Evolutionary conservation across 371 early-diverging fungal species (phyloP).

Genomic region (Mucor ambiguus): DNA sequence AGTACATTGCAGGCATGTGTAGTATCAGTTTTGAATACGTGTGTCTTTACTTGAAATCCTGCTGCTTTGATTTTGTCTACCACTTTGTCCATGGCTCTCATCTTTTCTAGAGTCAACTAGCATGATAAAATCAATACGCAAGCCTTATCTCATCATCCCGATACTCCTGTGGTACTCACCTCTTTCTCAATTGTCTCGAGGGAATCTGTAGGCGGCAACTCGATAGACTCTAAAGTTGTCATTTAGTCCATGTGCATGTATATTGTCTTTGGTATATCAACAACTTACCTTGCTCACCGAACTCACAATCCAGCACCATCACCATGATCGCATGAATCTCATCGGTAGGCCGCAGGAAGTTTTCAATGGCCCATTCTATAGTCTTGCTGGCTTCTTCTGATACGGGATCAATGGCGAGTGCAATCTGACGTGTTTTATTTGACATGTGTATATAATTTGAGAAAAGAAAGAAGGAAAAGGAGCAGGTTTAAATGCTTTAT

Average conservation of each 20-base stretch:
- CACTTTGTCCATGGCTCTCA: conserved; percentile 23
- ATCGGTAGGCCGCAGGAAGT: conserved; percentile 44
- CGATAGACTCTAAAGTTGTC: conserved; percentile 9
- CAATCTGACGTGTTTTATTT: conserved; percentile 35
- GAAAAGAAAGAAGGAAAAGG: conserved; percentile 7
- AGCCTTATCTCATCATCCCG: not conserved
- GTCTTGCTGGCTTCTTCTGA: conserved; percentile 41
- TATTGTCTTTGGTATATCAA: no score
- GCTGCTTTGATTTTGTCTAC: conserved; percentile 11
- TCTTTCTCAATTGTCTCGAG: conserved; percentile 33
- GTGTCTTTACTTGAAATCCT: conserved; percentile 19
- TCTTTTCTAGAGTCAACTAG: conserved; percentile 25
- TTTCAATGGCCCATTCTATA: conserved; percentile 46
- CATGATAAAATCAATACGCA: not conserved
- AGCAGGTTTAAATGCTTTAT: not conserved
- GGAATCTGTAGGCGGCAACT: conserved; percentile 24
- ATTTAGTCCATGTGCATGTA: not conserved
- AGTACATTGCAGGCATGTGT: conserved; percentile 37
- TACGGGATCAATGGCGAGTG: conserved; percentile 47
- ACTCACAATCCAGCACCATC: conserved; percentile 42
- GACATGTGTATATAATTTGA: conserved; percentile 4
- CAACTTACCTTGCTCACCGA: conserved; percentile 37
- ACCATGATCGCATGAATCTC: conserved; percentile 44
- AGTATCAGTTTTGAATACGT: conserved; percentile 34
- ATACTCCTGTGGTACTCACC: conserved; percentile 17